A percentile compares a stretch with the other conserved stretches of the same genome.
These are phyloP conservation scores for Tilletia indica DNA, from an alignment of 1,284 basidiomycete genomes.

Conservation along the genomic window DNA sequence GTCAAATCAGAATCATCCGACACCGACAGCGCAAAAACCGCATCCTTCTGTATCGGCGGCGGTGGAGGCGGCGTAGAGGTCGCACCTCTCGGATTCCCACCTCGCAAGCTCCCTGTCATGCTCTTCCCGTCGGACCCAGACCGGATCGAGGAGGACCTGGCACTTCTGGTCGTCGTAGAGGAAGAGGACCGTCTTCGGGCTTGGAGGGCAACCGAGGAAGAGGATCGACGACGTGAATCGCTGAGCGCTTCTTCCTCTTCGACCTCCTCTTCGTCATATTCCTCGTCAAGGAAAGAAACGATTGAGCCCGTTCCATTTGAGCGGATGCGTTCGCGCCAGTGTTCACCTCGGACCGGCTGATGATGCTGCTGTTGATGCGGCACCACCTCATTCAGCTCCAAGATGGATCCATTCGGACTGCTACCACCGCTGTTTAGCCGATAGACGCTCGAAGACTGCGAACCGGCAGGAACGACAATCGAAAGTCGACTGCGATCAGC, in stretches of 20 bases:
- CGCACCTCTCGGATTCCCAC: no score
- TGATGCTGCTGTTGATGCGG: background rate
- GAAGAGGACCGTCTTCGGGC: background rate
- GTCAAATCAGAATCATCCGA: no score
- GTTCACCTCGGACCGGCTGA: background rate
- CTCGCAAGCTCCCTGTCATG: background rate
- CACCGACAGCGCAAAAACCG: no score
- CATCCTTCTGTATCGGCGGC: no score
- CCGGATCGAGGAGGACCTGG: background rate
- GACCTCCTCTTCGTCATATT: background rate
- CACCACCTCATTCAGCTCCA: slow-evolving; percentile 1
- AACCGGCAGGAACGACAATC: background rate
- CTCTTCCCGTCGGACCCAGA: slow-evolving; percentile 7
- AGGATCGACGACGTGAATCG: background rate
- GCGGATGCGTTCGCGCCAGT: slow-evolving; percentile 7
- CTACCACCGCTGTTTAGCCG: slow-evolving; percentile 6
- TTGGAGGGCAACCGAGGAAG: background rate
- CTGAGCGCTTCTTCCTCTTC: background rate
- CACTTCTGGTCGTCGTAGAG: background rate
- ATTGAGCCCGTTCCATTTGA: slow-evolving; percentile 1
- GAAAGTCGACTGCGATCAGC: slow-evolving; percentile 27
- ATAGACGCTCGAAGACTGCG: slow-evolving; percentile 8
- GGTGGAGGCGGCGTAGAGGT: no score
- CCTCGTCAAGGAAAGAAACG: slow-evolving; percentile 1
- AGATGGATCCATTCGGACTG: slow-evolving; percentile 15